These are phyloP conservation scores for Fusarium sulawesiense DNA, from an alignment of 2,329 filamentous ascomycete species.

Conservation along the genomic window DNA sequence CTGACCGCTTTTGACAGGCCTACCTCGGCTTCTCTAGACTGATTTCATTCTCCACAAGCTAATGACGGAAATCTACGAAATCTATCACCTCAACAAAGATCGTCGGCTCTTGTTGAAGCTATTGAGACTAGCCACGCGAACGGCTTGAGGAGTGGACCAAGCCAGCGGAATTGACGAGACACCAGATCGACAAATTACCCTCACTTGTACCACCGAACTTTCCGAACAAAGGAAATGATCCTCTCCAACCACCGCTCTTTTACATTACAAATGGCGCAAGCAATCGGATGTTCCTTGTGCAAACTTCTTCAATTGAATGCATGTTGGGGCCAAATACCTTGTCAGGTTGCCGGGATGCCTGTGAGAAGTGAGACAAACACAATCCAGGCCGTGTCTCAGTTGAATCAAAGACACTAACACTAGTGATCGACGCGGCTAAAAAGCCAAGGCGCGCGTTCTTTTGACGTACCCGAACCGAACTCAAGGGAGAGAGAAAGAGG, in stretches of 20 bases:
- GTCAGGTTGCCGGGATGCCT: background rate
- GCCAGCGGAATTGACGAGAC: constrained; percentile 27
- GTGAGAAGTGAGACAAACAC: background rate
- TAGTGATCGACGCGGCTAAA: constrained; percentile 29
- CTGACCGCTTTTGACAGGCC: background rate
- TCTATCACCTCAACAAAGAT: constrained; percentile 23
- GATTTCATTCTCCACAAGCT: background rate
- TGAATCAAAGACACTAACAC: constrained; percentile 31
- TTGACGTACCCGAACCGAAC: constrained; percentile 27
- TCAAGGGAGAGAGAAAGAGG: background rate
- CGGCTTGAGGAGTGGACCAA: constrained; percentile 24
- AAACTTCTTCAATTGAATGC: constrained; percentile 1
- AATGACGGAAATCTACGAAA: background rate
- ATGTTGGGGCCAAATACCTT: background rate
- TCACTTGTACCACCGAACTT: constrained; percentile 9
- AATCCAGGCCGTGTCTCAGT: constrained; percentile 39
- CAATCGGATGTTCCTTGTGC: background rate
- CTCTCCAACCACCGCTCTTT: constrained; percentile 34
- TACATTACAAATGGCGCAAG: constrained; percentile 35
- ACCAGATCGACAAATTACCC: constrained; percentile 27
- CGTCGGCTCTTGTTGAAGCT: constrained; percentile 4
- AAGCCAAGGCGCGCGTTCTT: constrained; percentile 10
- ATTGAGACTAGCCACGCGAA: constrained; percentile 20
- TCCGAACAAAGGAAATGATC: constrained; percentile 14
- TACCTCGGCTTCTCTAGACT: background rate